Evolutionary conservation across 2,329 filamentous ascomycete genomes (phyloP).

Genomic region (Fusarium sacchari): DNA sequence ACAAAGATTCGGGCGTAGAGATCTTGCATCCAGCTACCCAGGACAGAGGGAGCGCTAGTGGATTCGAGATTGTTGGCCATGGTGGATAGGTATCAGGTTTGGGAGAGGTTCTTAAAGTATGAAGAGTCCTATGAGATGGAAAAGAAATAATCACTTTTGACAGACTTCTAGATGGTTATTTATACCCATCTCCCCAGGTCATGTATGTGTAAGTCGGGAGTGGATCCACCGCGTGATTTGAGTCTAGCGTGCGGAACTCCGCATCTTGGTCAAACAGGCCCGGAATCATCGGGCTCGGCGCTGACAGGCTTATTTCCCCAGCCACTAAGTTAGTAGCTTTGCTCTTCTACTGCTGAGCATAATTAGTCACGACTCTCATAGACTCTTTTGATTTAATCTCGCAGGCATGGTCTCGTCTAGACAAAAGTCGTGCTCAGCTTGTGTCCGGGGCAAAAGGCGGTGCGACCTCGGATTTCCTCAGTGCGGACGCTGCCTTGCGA

Average conservation of each 20-base stretch:
- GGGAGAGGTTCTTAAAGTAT: rapidly evolving
- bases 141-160: rapidly evolving
- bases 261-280: neutral
- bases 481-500: neutral
- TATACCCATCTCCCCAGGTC: neutral
- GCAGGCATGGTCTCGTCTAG: neutral
- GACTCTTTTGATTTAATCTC: too few species aligned
- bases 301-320: neutral
- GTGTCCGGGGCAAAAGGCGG: neutral
- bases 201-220: neutral
- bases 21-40: neutral
- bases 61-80: rapidly evolving
- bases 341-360: too few species aligned
- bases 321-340: too few species aligned
- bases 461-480: neutral
- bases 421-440: neutral
- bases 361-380: neutral
- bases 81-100: too few species aligned
- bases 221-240: neutral
- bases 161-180: neutral
- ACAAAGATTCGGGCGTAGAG: neutral
- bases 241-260: neutral
- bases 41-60: neutral
- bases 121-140: rapidly evolving
- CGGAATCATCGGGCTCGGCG: neutral